A percentile compares a stretch with the other conserved stretches of the same genome.
Evolutionary conservation across 306 rosid genomes (phyloP).

Genomic region (Rosa lucieae): DNA sequence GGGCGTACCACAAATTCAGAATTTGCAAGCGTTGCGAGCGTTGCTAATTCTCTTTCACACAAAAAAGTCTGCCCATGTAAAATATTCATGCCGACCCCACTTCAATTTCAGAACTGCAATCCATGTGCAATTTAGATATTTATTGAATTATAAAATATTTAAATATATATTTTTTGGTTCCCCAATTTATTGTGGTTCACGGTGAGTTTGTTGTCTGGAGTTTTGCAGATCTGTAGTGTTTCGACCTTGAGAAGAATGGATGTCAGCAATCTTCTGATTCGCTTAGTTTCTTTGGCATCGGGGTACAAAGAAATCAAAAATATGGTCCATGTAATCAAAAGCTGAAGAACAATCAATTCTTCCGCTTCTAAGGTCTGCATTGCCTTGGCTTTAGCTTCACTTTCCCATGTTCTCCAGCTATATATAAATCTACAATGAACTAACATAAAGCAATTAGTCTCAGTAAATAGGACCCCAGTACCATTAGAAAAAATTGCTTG

Average conservation of each 20-base stretch:
- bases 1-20: no score
- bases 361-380: conserved; percentile 52
- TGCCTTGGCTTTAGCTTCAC: conserved; percentile 68
- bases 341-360: background rate
- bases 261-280: conserved; percentile 61
- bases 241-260: conserved; percentile 29
- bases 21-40: no score
- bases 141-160: no score
- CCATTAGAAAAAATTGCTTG: background rate
- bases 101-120: no score
- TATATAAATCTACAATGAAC: conserved; percentile 71
- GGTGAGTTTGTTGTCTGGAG: no score
- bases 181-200: no score
- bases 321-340: background rate
- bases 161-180: no score
- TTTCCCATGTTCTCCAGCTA: conserved; percentile 93
- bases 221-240: no score
- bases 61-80: no score
- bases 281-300: conserved; percentile 44
- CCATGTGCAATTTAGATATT: no score
- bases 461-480: background rate
- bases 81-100: no score
- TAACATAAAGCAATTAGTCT: background rate
- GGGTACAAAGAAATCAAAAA: conserved; percentile 28
- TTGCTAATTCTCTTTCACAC: no score